These are phyloP conservation scores for Pseudogymnoascus sp. DNA, from an alignment of 2,329 filamentous ascomycete species.

Conservation along the genomic window DNA sequence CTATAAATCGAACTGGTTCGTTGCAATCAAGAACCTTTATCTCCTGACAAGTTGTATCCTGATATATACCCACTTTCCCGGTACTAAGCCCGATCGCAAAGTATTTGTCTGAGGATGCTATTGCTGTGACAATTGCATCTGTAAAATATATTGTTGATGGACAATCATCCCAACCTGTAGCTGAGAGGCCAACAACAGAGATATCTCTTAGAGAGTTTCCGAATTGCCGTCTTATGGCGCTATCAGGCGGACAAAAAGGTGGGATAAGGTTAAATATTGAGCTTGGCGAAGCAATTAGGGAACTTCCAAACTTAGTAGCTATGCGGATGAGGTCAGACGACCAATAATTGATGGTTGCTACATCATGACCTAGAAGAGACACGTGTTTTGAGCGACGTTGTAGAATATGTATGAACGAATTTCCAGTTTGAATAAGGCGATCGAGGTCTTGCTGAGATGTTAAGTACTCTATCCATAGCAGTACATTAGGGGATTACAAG, in stretches of 20 bases:
- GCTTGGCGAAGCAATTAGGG: background rate
- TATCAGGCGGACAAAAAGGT: constrained; percentile 27
- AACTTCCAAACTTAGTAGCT: background rate
- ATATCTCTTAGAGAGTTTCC: constrained; percentile 14
- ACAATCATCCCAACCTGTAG: constrained; percentile 20
- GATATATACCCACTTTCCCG: constrained; percentile 20
- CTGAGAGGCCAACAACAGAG: constrained; percentile 18
- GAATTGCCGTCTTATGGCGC: constrained; percentile 16
- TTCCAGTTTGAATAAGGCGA: background rate
- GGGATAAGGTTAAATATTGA: background rate
- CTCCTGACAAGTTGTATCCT: constrained; percentile 21
- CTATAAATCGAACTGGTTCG: background rate
- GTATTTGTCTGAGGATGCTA: constrained; percentile 16
- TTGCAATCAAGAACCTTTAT: constrained; percentile 16
- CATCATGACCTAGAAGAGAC: background rate
- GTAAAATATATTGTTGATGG: constrained; percentile 18
- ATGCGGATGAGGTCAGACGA: background rate
- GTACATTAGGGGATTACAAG: background rate
- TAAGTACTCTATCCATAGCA: background rate
- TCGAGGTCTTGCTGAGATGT: background rate
- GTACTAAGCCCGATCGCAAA: constrained; percentile 21
- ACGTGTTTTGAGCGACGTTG: background rate
- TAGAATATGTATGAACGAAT: background rate
- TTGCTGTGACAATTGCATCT: constrained; percentile 12
- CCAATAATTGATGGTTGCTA: background rate